Percentiles rank a stretch among this genome's conserved stretches.
These are phyloP conservation scores for Diplodia intermedia DNA, from an alignment of 2,329 filamentous ascomycete species.

Conservation along the genomic window DNA sequence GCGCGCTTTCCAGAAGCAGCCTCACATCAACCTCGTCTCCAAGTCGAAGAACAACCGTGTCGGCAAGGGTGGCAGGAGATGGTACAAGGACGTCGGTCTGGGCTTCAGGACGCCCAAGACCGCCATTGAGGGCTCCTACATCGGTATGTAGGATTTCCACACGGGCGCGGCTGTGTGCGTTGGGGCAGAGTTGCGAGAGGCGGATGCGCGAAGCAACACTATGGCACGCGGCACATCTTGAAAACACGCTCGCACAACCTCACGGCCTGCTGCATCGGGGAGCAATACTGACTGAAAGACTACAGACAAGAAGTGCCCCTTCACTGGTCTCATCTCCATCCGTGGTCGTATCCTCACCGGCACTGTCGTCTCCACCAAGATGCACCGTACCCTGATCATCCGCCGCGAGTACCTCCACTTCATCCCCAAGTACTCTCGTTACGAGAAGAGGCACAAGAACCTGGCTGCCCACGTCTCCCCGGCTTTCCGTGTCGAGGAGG, in stretches of 20 bases:
- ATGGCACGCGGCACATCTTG: neutral
- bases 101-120: slow-evolving; percentile 98
- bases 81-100: slow-evolving; percentile 99
- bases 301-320: slow-evolving; percentile 99
- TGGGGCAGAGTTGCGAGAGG: slow-evolving; percentile 4
- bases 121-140: slow-evolving; percentile 98
- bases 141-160: slow-evolving; percentile 71
- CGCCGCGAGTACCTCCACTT: slow-evolving; percentile 99
- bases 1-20: slow-evolving; percentile 99
- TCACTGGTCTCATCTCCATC: slow-evolving; percentile 98
- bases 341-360: slow-evolving; percentile 99
- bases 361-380: slow-evolving; percentile 99
- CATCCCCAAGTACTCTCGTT: slow-evolving; percentile 99
- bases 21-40: slow-evolving; percentile 99
- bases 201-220: slow-evolving; percentile 16
- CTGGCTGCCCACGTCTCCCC: slow-evolving; percentile 98
- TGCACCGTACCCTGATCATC: slow-evolving; percentile 99
- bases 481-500: slow-evolving; percentile 99
- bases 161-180: neutral
- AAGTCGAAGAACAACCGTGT: slow-evolving; percentile 83
- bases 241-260: slow-evolving; percentile 1
- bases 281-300: slow-evolving; percentile 28
- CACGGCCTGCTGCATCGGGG: neutral
- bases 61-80: slow-evolving; percentile 93
- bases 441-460: slow-evolving; percentile 99